phyloP scores from a whole-genome alignment of 2,329 filamentous ascomycete species.

The Penicillium expansum region DNA sequence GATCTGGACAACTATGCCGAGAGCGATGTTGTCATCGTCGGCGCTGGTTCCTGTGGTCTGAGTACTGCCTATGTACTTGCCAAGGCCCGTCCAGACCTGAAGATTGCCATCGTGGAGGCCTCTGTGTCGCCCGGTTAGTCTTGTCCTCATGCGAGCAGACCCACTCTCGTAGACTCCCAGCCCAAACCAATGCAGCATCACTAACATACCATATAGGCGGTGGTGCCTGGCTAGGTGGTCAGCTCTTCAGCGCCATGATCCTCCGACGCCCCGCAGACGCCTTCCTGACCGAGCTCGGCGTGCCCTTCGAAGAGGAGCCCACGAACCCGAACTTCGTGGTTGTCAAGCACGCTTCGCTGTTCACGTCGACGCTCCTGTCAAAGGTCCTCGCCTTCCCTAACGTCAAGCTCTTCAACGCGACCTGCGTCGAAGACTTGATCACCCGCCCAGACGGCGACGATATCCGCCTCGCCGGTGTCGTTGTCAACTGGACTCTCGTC shows the following conservation, averaged over 20 bases:
- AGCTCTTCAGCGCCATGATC: constrained; percentile 93
- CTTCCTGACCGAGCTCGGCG: constrained; percentile 76
- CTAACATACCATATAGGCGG: constrained; percentile 54
- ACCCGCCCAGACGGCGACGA: constrained; percentile 63
- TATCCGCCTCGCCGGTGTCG: constrained; percentile 78
- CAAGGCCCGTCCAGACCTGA: constrained; percentile 79
- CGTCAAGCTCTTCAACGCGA: constrained; percentile 95
- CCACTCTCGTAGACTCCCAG: neutral
- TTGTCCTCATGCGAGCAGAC: neutral
- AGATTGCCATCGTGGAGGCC: constrained; percentile 88
- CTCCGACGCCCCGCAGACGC: constrained; percentile 89
- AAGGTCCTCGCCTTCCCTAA: constrained; percentile 83
- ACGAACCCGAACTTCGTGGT: constrained; percentile 85
- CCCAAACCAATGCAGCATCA: neutral
- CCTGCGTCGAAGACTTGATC: constrained; percentile 87
- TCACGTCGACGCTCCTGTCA: constrained; percentile 82
- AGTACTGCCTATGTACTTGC: constrained; percentile 81
- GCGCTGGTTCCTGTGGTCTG: constrained; percentile 83
- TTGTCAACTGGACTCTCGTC: constrained; percentile 94
- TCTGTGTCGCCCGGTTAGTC: constrained; percentile 68
- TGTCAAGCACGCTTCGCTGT: constrained; percentile 89
- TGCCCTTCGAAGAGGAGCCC: constrained; percentile 84
- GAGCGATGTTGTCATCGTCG: constrained; percentile 90
- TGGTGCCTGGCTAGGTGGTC: constrained; percentile 88
- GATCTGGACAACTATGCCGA: constrained; percentile 88